phyloP scores from a whole-genome alignment of 352 stramenopile genomes.

The Phytophthora pluvialis region DNA sequence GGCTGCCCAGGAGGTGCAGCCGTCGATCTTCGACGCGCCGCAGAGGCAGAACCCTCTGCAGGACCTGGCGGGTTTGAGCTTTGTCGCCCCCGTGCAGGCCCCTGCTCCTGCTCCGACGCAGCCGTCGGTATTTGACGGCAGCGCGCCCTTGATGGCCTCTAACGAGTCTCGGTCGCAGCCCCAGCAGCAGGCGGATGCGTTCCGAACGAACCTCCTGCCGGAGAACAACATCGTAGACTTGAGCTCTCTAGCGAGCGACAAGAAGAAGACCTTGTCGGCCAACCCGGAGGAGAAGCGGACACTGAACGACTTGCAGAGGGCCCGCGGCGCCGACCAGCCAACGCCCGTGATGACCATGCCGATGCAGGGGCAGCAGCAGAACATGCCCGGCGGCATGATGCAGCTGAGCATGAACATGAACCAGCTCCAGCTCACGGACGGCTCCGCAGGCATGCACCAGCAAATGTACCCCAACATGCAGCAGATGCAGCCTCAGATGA shows the following conservation, averaged over 20 bases:
- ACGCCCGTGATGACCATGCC: conserved; percentile 52
- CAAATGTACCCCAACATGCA: conserved; percentile 51
- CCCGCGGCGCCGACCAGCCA: conserved; percentile 36
- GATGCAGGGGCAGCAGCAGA: conserved; percentile 42
- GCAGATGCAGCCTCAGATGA: conserved; percentile 44
- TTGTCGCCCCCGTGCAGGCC: conserved; percentile 29
- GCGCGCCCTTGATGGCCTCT: not conserved
- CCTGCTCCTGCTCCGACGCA: conserved; percentile 13
- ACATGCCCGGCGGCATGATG: conserved; percentile 39
- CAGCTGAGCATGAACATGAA: conserved; percentile 49
- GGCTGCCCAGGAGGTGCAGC: conserved; percentile 27
- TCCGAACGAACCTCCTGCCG: conserved; percentile 60
- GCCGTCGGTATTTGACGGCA: conserved; percentile 16
- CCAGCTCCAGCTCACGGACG: conserved; percentile 43
- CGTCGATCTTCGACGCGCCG: conserved; percentile 50
- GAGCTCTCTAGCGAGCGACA: conserved; percentile 56
- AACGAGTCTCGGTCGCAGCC: conserved; percentile 8
- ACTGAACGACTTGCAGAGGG: conserved; percentile 70
- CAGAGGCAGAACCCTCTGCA: conserved; percentile 48
- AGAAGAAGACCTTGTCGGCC: conserved; percentile 44
- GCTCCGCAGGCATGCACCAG: conserved; percentile 36
- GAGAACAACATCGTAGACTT: conserved; percentile 79
- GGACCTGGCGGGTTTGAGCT: conserved; percentile 65
- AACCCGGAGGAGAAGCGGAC: conserved; percentile 49
- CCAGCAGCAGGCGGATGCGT: conserved; percentile 33